These are phyloP conservation scores for Eucalyptus tenuipes DNA, from an alignment of 345 rosid genomes.

Conservation along the genomic window DNA sequence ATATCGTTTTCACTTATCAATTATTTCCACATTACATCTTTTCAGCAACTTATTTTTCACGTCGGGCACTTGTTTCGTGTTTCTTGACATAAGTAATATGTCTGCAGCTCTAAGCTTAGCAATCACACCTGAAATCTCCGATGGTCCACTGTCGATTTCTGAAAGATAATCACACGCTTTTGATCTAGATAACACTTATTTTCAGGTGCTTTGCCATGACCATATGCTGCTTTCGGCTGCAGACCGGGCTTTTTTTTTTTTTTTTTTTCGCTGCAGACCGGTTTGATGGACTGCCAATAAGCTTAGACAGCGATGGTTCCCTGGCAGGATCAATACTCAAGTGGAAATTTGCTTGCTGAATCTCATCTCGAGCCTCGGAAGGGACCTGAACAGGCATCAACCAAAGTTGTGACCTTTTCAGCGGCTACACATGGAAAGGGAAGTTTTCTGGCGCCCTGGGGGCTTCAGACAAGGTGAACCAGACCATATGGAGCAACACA, in stretches of 20 bases:
- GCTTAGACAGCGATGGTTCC: neutral
- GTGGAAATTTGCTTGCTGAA: neutral
- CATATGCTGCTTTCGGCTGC: neutral
- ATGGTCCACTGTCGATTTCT: neutral
- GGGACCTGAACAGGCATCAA: neutral
- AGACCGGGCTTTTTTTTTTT: too few relatives aligned
- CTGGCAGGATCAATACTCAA: neutral
- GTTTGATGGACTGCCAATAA: neutral
- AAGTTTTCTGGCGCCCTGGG: neutral
- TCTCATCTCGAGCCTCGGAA: neutral
- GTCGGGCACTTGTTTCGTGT: neutral
- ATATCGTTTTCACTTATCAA: neutral
- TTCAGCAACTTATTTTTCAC: neutral
- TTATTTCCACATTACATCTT: neutral
- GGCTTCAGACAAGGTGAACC: neutral
- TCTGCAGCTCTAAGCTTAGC: neutral
- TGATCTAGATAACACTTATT: neutral
- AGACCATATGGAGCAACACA: neutral
- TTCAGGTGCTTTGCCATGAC: neutral
- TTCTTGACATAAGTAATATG: neutral
- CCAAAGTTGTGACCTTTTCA: neutral
- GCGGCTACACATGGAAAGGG: neutral
- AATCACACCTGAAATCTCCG: neutral
- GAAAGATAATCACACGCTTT: neutral
- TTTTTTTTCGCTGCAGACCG: neutral